Evolutionary conservation across 73 alveolate genomes (phyloP).

Genomic region (Paramecium sonneborni): DNA sequence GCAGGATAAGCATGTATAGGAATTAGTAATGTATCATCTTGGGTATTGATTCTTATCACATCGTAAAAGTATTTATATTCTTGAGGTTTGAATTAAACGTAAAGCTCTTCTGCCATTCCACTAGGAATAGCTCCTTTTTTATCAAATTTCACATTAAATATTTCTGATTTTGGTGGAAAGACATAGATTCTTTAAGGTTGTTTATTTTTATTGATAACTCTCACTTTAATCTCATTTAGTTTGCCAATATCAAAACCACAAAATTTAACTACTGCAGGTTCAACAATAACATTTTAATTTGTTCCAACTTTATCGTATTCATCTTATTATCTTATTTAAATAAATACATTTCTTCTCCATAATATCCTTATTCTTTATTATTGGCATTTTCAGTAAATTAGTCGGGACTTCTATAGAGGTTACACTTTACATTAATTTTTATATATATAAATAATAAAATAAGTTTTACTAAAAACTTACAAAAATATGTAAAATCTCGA

Average conservation of each 20-base stretch:
- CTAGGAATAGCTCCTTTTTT: slow-evolving; percentile 96
- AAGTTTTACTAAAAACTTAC: neutral
- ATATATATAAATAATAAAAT: neutral
- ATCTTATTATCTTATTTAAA: neutral
- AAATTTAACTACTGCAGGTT: slow-evolving; percentile 91
- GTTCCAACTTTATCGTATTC: slow-evolving; percentile 62
- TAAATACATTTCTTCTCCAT: slow-evolving; percentile 32
- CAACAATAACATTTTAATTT: slow-evolving; percentile 49
- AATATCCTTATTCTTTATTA: slow-evolving; percentile 39
- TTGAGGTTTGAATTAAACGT: slow-evolving; percentile 90
- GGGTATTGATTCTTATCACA: slow-evolving; percentile 92
- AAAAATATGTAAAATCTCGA: neutral
- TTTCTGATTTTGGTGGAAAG: slow-evolving; percentile 90
- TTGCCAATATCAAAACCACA: slow-evolving; percentile 93
- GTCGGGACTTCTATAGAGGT: slow-evolving; percentile 49
- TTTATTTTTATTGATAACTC: slow-evolving; percentile 87
- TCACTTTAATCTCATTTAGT: slow-evolving; percentile 82
- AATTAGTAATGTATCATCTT: slow-evolving; percentile 87
- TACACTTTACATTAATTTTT: slow-evolving; percentile 20
- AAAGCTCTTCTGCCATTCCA: slow-evolving; percentile 90
- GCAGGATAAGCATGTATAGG: slow-evolving; percentile 98
- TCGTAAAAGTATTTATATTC: slow-evolving; percentile 96
- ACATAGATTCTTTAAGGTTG: slow-evolving; percentile 91
- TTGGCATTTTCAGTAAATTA: neutral
- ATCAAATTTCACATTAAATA: slow-evolving; percentile 87